These are phyloP conservation scores for Ensete ventricosum DNA, from an alignment of 176 grass and related monocot species.

Conservation along the genomic window DNA sequence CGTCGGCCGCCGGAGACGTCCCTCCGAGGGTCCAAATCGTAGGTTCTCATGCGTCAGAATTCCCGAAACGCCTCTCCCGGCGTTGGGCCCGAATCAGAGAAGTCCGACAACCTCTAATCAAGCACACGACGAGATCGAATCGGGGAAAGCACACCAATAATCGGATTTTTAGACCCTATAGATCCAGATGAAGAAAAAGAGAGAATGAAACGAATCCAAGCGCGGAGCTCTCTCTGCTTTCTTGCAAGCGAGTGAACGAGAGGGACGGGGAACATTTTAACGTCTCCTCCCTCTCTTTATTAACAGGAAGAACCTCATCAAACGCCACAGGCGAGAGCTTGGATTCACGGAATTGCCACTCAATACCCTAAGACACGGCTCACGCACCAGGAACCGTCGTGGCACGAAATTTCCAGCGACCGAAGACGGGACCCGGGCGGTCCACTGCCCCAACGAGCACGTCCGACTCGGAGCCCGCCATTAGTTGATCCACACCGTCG, in stretches of 20 bases:
- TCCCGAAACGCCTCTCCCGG: background rate
- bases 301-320: too few species aligned
- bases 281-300: background rate
- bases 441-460: too few species aligned
- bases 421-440: too few species aligned
- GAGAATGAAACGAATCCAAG: background rate
- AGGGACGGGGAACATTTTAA: background rate
- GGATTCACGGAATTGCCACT: background rate
- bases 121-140: background rate
- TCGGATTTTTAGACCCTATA: background rate
- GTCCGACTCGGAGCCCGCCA: too few species aligned
- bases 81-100: background rate
- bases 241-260: slow-evolving; percentile 1
- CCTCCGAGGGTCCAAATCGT: slow-evolving; percentile 23
- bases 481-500: too few species aligned
- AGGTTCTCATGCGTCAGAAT: slow-evolving; percentile 19
- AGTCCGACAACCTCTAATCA: background rate
- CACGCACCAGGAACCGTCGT: too few species aligned
- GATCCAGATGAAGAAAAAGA: background rate
- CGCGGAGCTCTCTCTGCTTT: background rate
- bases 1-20: slow-evolving; percentile 1
- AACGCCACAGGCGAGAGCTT: background rate
- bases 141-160: background rate
- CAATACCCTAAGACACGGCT: too few species aligned
- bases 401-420: background rate